Evolutionary conservation across 495 filamentous ascomycete species (phyloP), one percentile per base, ranked within the genome.

Genomic region (Acidomyces sp.): DNA sequence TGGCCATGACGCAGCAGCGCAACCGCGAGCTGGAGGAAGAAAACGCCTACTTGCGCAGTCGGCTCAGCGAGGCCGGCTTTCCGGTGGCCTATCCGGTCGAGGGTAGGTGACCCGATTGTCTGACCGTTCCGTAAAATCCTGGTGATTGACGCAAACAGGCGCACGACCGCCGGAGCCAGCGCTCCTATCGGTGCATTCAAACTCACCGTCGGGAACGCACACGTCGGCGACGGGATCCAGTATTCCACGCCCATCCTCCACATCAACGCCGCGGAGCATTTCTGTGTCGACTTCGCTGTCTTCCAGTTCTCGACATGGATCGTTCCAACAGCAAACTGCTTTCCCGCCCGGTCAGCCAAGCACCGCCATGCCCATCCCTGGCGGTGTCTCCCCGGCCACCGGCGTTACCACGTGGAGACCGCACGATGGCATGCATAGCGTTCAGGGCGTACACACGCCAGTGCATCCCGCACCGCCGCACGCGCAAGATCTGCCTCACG

Each of bases 1-100:
- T 48, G 16, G 62, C 70, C 16, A 61, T 67, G 16, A 45, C 71
- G 3, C 47, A 73, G 19, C 65, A 66, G 51, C 64, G 65, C 2
- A 77, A 75, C 55, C 57, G 62, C 18, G 64, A 68, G 25, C 55
- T 78, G 21, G 68, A 77, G 48, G 56, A 61, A 18, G 72, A 80
- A 51, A 67, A 60, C 37, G 48, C 43, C 0, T 45, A 56, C 16
- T 51, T 64, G 3, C 56, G 58, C 16, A 45, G 37, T 9, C 50
- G 49, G 10, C 55, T 64, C 3, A 45, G 39, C 16, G 53, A 61
- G 9, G 52, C 52, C 18, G 45, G 52, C 15, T 43, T 45, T 13
- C 17, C 55, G 17, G 45, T 20, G 1, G 41, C 24, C 1, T 13
- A 17, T 23, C 16, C 22, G 9, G 3, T 10, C 12, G 34, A 45